Evolutionary conservation across 306 rosid genomes (phyloP).

Genomic region (Lotus japonicus): DNA sequence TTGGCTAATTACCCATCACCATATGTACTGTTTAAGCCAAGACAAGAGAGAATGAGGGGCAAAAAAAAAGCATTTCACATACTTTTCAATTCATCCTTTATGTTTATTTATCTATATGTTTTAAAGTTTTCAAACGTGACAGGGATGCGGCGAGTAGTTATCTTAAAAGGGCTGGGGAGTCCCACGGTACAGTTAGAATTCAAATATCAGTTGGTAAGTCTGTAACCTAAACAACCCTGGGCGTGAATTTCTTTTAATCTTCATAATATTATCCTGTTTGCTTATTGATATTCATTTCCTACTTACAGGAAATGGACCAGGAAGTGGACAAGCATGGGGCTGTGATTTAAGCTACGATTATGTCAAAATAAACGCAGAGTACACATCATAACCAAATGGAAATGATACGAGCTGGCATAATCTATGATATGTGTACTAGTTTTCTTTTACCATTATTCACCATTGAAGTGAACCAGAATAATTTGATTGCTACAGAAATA

Average conservation of each 20-base stretch:
- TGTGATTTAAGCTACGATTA: constrained; percentile 89
- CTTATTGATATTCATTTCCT: neutral
- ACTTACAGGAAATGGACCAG: constrained; percentile 66
- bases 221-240: neutral
- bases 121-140: constrained; percentile 19
- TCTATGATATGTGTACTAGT: neutral
- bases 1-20: too few species aligned
- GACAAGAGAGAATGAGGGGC: too few species aligned
- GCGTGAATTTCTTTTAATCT: too few species aligned
- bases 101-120: neutral
- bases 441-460: neutral
- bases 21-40: too few species aligned
- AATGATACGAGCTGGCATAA: neutral
- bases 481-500: neutral
- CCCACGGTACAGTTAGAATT: constrained; percentile 70
- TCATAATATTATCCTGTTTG: too few species aligned
- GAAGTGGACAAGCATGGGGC: constrained; percentile 88
- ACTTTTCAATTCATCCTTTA: neutral
- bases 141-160: constrained; percentile 70
- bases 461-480: neutral
- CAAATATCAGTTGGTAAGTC: constrained; percentile 65
- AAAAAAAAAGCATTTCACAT: too few species aligned
- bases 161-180: constrained; percentile 78
- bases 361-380: constrained; percentile 86
- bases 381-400: constrained; percentile 45